A percentile compares a stretch with the other conserved stretches of the same genome.
phyloP scores from a whole-genome alignment of 345 rosid genomes.

The Tarenaya hassleriana region DNA sequence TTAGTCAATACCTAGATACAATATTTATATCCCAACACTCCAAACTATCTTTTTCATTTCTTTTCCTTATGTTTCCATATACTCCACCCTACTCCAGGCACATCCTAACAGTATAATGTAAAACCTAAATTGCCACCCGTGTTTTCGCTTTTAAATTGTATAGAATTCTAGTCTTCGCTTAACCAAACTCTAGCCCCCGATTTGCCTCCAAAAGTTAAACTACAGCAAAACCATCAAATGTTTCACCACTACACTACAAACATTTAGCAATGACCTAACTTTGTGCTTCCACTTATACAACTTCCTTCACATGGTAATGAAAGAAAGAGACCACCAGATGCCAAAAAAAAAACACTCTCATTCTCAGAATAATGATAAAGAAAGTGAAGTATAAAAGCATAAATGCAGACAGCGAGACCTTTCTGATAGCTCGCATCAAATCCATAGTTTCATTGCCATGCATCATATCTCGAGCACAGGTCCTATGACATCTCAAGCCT shows the following conservation, averaged over 20 bases:
- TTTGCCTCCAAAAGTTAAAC: neutral
- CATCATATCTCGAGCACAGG: constrained; percentile 30
- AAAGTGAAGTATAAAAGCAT: neutral
- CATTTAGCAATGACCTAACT: neutral
- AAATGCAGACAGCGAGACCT: constrained; percentile 40
- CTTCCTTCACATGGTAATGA: constrained; percentile 14
- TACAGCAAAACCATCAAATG: neutral
- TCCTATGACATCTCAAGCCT: constrained; percentile 24
- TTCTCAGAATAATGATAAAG: neutral
- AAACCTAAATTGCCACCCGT: no score
- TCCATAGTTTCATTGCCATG: constrained; percentile 18
- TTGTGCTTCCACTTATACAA: neutral
- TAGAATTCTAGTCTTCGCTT: no score
- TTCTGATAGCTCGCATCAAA: constrained; percentile 52
- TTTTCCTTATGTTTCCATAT: constrained; percentile 6
- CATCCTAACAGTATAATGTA: no score
- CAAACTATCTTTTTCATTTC: constrained; percentile 2
- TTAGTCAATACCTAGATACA: neutral
- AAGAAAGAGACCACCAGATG: constrained; percentile 1
- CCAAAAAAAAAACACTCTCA: constrained; percentile 4
- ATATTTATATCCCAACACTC: constrained; percentile 7
- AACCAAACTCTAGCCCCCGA: no score
- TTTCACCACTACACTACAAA: neutral
- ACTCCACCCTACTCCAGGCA: no score
- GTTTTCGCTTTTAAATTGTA: no score